A percentile compares a stretch with the other conserved stretches of the same genome.
phyloP scores from a whole-genome alignment of 1,284 basidiomycete species.

The Rhodotorula sp. region DNA sequence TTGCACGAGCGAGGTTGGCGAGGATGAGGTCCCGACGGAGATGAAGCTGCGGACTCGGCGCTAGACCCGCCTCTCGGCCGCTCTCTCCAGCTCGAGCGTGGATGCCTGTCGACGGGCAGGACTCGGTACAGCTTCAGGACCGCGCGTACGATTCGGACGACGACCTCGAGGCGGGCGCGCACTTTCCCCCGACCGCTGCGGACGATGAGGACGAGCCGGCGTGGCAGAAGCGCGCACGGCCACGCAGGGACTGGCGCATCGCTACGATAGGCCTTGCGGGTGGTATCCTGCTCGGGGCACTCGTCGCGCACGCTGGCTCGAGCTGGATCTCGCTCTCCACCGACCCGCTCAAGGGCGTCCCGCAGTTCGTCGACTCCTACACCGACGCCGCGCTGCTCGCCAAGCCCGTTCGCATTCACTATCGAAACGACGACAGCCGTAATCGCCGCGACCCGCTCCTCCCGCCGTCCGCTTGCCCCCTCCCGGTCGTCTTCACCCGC shows the following conservation, averaged over 20 bases:
- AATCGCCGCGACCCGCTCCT: slow-evolving; percentile 15
- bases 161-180: slow-evolving; percentile 2
- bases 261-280: not conserved
- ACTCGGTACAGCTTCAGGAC: not conserved
- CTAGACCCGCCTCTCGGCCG: not conserved
- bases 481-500: slow-evolving; percentile 23
- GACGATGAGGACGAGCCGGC: not conserved
- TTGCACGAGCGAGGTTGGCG: too few species aligned
- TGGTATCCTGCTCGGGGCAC: not conserved
- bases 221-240: not conserved
- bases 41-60: too few species aligned
- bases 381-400: not conserved
- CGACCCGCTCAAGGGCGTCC: not conserved
- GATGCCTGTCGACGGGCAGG: not conserved
- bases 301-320: not conserved
- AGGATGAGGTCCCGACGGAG: too few species aligned
- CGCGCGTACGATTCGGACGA: not conserved
- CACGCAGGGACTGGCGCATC: slow-evolving; percentile 10
- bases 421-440: not conserved
- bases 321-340: too few species aligned
- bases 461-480: slow-evolving; percentile 10
- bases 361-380: not conserved
- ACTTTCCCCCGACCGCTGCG: not conserved
- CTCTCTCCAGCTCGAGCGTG: not conserved
- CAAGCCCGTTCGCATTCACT: slow-evolving; percentile 21